These are phyloP conservation scores for Colletotrichum musicola DNA, from an alignment of 2,329 filamentous ascomycete genomes.

Conservation along the genomic window DNA sequence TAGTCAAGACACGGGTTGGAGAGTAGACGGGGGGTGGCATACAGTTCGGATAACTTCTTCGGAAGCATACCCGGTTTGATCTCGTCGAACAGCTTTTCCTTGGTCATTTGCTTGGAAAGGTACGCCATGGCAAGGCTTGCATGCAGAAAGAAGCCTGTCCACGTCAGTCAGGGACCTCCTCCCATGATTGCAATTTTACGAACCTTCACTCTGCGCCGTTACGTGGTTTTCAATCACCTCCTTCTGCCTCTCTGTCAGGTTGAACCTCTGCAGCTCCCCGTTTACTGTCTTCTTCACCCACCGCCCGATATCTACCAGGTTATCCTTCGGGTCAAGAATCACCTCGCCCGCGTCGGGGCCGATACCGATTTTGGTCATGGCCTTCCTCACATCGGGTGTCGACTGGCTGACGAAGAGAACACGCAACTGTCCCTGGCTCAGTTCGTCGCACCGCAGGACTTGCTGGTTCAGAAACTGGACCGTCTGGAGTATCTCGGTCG, in stretches of 20 bases:
- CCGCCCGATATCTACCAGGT: constrained; percentile 22
- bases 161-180: neutral
- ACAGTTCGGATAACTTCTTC: neutral
- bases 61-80: constrained; percentile 40
- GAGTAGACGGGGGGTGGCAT: neutral
- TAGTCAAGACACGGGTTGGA: too few species aligned
- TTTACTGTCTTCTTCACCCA: constrained; percentile 25
- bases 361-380: constrained; percentile 39
- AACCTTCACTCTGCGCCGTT: constrained; percentile 30
- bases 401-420: constrained; percentile 51
- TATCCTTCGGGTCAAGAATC: constrained; percentile 40
- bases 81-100: constrained; percentile 40
- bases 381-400: constrained; percentile 44
- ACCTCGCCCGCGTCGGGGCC: constrained; percentile 47
- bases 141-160: constrained; percentile 49
- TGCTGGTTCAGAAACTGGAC: constrained; percentile 44
- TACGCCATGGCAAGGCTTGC: constrained; percentile 47
- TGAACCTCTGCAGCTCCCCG: constrained; percentile 2
- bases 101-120: constrained; percentile 42
- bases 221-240: constrained; percentile 29
- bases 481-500: constrained; percentile 45
- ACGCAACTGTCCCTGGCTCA: constrained; percentile 43
- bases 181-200: neutral
- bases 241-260: constrained; percentile 1
- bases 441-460: constrained; percentile 41